These are phyloP conservation scores for Backusella parvicylindrica DNA, from an alignment of 192 early-diverging fungal genomes.

Conservation along the genomic window DNA sequence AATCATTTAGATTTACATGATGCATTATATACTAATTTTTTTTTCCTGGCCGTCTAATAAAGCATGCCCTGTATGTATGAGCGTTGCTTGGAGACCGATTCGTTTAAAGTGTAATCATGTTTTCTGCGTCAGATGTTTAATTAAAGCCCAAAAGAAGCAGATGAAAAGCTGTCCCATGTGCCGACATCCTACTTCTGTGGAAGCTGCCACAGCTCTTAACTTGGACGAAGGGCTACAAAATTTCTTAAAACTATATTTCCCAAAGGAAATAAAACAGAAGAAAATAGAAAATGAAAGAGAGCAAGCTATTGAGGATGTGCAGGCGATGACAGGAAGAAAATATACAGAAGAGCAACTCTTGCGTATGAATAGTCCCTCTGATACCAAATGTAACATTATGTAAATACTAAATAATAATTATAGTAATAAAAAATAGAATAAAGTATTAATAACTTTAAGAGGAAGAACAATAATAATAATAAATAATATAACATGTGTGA, in stretches of 20 bases:
- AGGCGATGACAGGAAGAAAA: slow-evolving; percentile 43
- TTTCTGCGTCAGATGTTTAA: slow-evolving; percentile 77
- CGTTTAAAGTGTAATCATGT: slow-evolving; percentile 72
- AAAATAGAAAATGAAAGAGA: slow-evolving; percentile 63
- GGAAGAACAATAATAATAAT: background rate
- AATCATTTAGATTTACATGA: background rate
- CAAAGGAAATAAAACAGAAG: slow-evolving; percentile 74
- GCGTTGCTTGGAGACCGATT: slow-evolving; percentile 75
- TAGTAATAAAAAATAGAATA: background rate
- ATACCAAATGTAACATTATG: slow-evolving; percentile 28
- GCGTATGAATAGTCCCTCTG: slow-evolving; percentile 15
- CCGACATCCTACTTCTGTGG: slow-evolving; percentile 57
- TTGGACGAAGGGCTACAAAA: slow-evolving; percentile 67
- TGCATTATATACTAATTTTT: background rate
- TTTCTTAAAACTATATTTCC: slow-evolving; percentile 75
- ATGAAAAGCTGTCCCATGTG: slow-evolving; percentile 80
- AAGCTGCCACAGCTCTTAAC: slow-evolving; percentile 53
- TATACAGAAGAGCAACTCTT: slow-evolving; percentile 26
- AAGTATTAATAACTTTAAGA: too few species aligned
- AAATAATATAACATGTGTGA: background rate
- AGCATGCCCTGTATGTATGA: slow-evolving; percentile 78
- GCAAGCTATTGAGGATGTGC: slow-evolving; percentile 61
- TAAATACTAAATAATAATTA: slow-evolving; percentile 10
- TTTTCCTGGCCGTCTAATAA: background rate
- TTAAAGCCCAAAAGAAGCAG: slow-evolving; percentile 63